Evolutionary conservation across 345 rosid genomes (phyloP).

Genomic region (Eucalyptus polyanthemos): DNA sequence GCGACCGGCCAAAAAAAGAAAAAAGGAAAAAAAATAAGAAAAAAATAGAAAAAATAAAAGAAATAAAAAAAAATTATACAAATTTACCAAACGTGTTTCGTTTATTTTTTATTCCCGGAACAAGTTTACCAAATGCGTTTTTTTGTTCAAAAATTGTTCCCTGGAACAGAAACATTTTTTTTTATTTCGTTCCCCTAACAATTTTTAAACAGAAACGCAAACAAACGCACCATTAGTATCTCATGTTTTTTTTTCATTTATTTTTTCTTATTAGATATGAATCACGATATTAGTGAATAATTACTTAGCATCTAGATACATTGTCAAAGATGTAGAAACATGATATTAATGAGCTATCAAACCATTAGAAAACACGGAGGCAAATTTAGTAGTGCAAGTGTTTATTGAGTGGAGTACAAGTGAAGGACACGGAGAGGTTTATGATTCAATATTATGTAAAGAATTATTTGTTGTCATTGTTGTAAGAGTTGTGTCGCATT

Average conservation of each 20-base stretch:
- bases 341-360: neutral
- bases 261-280: neutral
- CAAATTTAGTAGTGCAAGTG: neutral
- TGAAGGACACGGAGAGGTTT: neutral
- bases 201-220: too few species aligned
- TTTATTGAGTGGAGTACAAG: neutral
- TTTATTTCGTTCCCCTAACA: too few species aligned
- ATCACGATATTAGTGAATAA: neutral
- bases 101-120: too few species aligned
- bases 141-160: too few species aligned
- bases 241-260: neutral
- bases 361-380: neutral
- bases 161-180: too few species aligned
- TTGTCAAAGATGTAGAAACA: neutral
- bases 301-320: neutral
- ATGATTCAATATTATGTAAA: neutral
- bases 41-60: too few species aligned
- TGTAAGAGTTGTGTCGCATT: neutral
- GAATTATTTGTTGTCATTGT: neutral
- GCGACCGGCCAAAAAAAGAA: too few species aligned
- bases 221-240: neutral
- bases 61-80: too few species aligned
- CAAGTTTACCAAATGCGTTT: too few species aligned
- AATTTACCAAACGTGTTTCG: too few species aligned
- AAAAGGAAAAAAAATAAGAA: too few species aligned